Conservation (phyloP, 1,139 yeast genomes). For the Kurtzmaniella quercitrusa region DNA sequence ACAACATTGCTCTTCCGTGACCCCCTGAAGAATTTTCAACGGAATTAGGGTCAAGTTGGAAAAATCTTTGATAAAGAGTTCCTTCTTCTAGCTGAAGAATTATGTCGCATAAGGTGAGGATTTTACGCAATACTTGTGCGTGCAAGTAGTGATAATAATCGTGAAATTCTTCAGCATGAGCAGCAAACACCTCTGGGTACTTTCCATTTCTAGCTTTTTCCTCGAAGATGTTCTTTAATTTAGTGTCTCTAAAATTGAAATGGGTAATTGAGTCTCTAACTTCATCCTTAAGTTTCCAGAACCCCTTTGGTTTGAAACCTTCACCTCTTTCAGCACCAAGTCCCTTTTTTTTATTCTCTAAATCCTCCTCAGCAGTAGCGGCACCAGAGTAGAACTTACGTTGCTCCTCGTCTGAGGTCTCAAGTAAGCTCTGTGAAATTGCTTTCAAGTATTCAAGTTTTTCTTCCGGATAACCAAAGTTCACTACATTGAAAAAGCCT, state of each 20-base stretch:
- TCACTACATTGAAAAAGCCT: conserved; percentile 42
- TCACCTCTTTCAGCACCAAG: conserved; percentile 44
- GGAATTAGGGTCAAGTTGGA: conserved; percentile 22
- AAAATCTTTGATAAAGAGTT: conserved; percentile 26
- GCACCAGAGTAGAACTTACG: conserved; percentile 37
- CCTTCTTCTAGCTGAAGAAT: conserved; percentile 42
- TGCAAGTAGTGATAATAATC: conserved; percentile 34
- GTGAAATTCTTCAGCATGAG: conserved; percentile 29
- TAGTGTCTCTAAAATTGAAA: conserved; percentile 35
- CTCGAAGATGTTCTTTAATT: conserved; percentile 21
- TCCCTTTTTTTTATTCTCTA: conserved; percentile 8
- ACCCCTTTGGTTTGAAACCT: conserved; percentile 45
- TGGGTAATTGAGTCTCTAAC: conserved; percentile 39
- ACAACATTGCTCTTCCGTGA: conserved; percentile 39
- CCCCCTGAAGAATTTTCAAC: conserved; percentile 26
- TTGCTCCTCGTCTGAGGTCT: conserved; percentile 40
- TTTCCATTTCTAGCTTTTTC: conserved; percentile 9
- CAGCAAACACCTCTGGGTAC: conserved; percentile 35
- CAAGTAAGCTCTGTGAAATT: conserved; percentile 33
- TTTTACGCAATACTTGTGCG: conserved; percentile 26
- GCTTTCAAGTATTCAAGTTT: conserved; percentile 28
- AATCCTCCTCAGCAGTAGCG: conserved; percentile 26
- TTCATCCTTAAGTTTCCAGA: conserved; percentile 37
- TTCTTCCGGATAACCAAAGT: conserved; percentile 30
- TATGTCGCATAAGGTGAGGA: conserved; percentile 35